phyloP scores from a whole-genome alignment of 176 grass and related monocot species.

The Musa schizocarpa region DNA sequence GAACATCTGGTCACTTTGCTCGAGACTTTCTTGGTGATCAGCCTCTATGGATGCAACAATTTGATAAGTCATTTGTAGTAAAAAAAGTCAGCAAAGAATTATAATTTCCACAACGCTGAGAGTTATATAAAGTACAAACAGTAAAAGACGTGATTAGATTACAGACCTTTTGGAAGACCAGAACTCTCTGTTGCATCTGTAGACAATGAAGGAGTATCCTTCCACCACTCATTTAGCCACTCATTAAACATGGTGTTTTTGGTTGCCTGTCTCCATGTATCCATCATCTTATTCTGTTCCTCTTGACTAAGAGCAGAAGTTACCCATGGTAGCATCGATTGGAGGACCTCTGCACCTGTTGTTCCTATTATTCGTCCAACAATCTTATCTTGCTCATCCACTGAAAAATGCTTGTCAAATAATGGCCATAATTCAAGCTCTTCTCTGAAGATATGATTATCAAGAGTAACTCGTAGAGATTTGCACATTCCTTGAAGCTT shows the following conservation, averaged over 20 bases:
- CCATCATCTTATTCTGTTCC: slow-evolving; percentile 69
- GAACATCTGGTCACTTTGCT: slow-evolving; percentile 65
- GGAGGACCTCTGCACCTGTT: slow-evolving; percentile 88
- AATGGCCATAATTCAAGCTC: slow-evolving; percentile 91
- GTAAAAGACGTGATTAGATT: neutral
- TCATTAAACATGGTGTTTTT: slow-evolving; percentile 96
- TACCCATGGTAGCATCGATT: slow-evolving; percentile 96
- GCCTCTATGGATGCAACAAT: neutral
- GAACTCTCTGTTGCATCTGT: slow-evolving; percentile 26
- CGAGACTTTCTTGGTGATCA: slow-evolving; percentile 38
- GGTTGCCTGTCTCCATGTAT: slow-evolving; percentile 68
- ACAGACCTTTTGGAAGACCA: slow-evolving; percentile 35
- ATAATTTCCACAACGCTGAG: neutral
- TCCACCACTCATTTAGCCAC: slow-evolving; percentile 92
- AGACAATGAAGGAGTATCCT: slow-evolving; percentile 31
- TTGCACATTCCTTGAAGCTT: slow-evolving; percentile 89
- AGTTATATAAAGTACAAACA: neutral
- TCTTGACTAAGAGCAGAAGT: slow-evolving; percentile 75
- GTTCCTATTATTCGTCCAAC: slow-evolving; percentile 88
- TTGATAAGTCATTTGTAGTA: neutral
- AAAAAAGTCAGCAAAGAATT: neutral
- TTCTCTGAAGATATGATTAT: slow-evolving; percentile 79
- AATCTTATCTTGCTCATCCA: slow-evolving; percentile 91
- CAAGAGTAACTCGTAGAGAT: slow-evolving; percentile 66
- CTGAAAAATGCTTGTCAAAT: slow-evolving; percentile 77